Evolutionary conservation across 306 rosid species (phyloP), one percentile per base, ranked within the genome.

Genomic region (Crataegus laevigata): DNA sequence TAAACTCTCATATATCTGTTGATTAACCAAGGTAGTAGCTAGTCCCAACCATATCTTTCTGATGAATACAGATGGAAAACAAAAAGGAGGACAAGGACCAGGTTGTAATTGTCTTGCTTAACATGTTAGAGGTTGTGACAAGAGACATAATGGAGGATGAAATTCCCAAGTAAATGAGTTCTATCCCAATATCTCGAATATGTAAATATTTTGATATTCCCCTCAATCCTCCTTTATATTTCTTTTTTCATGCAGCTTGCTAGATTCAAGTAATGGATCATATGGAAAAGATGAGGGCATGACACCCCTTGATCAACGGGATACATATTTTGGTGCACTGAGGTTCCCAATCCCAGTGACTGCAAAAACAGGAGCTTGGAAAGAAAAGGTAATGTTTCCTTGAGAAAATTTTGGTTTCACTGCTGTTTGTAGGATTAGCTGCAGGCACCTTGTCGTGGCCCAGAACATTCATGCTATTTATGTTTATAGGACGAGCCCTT

Each of bases 111-210:
- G 87, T 94, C 81, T 84, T 94, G 91, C 90, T 94, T 40, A 91
- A 94, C 87, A 94, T 94, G 96, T 81, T 94, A 26, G 98, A 94
- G 83, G 89, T 94, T 85, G 98, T 89, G 78, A 90, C 96, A 21
- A 87, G 96, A 67, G 98, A 94, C 86, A 89, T 94, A 79, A 81
- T 94, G 86, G 96, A 86, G 3, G 97, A 90, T 69, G 98, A 91
- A 24, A 73, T 81, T 78, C 85, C 89, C 67, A 83, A 84, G 98
- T 91, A 80, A 77, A 78, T 81, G 77, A 59, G 79, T 74, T 76
- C 52, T 60, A 59, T 30, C 54, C 57, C 32, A 45, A 58, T 72
- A 4, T 61, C 43, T 84, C 74, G 6, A 3, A 10, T 64, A 34
- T 52, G 63, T 78, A 70, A 63, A 71, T 61, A 54, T 72, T 51